Base-by-base conservation (phyloP, 306 rosid species). In the Hippophae gyantsensis region DNA sequence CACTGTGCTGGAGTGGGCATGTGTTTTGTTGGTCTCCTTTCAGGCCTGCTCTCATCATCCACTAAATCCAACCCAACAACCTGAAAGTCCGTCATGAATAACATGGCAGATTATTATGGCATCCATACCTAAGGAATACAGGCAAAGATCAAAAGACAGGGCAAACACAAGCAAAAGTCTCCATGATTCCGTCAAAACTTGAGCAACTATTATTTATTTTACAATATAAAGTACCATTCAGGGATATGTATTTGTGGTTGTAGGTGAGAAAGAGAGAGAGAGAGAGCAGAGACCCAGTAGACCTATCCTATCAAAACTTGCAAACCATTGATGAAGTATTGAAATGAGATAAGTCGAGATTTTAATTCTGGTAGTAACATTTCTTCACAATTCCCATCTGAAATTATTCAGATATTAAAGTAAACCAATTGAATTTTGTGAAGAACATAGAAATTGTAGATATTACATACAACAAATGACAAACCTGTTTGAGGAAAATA, bases 1-100 rank as follows among this genome's bases (percentile, higher is more conserved):
- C 98, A 92, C 52, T 92, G 95, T 54, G 84, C 84, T 64, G 98
- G 98, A 5, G 96, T 92, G 9, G 89, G 98, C 98, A 92, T 92
- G 84, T 92, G 98, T 72, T 86, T 90, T 63, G 97, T 90, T 7
- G 97, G 95, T n/a, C 97, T 94, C 58, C 97, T 81, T 81, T 90
- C 95, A 56, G 97, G 95, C 69, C 86, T 86, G 82, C 85, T 90
- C 70, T 90, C 97, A 60, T 90, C 97, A 59, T 90, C 97, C 71
- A 90, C 97, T 79, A 90, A 80, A 79, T 90, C 97, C 76, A 86
- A 76, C 58, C 97, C 97, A 61, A 90, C 97, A 59, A 90, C 95
- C 97, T 90, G 60, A 59, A 80, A 49, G 38, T 2, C 38, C 1
- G 18, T 0, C 38, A 27, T 27, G 4, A 27, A 57, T 56, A 13